Conservation (phyloP, 1,284 basidiomycete genomes). For the Schizophyllum amplum region DNA sequence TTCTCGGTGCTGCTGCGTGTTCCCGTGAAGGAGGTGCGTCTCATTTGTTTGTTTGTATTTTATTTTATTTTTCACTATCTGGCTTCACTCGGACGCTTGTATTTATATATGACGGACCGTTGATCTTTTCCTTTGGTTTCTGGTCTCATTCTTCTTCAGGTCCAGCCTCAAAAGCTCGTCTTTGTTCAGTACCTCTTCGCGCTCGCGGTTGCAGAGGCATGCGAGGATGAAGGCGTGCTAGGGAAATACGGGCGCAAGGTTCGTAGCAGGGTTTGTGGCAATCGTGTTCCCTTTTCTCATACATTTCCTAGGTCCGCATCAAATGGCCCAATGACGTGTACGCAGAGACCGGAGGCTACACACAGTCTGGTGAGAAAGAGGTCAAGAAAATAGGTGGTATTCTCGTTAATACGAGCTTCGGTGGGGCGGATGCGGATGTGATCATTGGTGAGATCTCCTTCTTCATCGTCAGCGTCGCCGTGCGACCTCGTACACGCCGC, state of each 20-base stretch:
- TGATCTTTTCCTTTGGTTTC: too few relatives aligned
- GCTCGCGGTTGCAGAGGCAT: slow-evolving; percentile 84
- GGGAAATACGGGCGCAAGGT: slow-evolving; percentile 29
- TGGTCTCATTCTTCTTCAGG: too few relatives aligned
- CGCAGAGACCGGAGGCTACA: slow-evolving; percentile 44
- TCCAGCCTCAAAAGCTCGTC: slow-evolving; percentile 70
- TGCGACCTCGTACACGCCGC: neutral
- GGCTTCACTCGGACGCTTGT: too few relatives aligned
- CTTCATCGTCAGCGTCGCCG: neutral
- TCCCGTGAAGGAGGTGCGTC: slow-evolving; percentile 21
- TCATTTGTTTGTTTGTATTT: too few relatives aligned
- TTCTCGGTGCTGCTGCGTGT: slow-evolving; percentile 78
- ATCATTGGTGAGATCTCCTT: slow-evolving; percentile 61
- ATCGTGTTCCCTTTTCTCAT: too few relatives aligned
- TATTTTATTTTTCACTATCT: too few relatives aligned
- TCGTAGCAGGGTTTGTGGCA: too few relatives aligned
- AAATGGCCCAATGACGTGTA: slow-evolving; percentile 99
- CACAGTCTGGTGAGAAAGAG: slow-evolving; percentile 26
- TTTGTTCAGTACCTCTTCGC: slow-evolving; percentile 96
- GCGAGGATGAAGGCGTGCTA: slow-evolving; percentile 45
- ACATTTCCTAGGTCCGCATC: slow-evolving; percentile 46
- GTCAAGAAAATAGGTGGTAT: slow-evolving; percentile 85
- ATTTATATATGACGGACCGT: too few relatives aligned
- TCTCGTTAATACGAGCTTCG: slow-evolving; percentile 81
- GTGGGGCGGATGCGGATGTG: slow-evolving; percentile 62